These are phyloP conservation scores for Diplogelasinospora grovesii DNA, from an alignment of 495 filamentous ascomycete genomes.

Conservation along the genomic window DNA sequence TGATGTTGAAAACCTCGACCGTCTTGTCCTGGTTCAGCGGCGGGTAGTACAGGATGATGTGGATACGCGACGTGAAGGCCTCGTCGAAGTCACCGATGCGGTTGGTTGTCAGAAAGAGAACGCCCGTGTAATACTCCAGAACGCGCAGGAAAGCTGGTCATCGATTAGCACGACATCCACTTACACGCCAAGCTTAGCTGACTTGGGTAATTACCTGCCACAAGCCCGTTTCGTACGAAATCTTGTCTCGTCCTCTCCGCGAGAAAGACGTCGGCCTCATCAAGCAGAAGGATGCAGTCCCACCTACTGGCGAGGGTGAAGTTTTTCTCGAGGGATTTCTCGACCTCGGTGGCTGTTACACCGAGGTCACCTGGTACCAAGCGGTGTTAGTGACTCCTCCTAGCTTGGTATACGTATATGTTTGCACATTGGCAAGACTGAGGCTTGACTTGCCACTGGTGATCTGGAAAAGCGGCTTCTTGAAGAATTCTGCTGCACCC, in stretches of 20 bases:
- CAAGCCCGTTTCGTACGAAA: conserved; percentile 42
- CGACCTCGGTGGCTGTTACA: conserved; percentile 27
- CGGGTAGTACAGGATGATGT: conserved; percentile 41
- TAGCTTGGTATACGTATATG: too few relatives aligned
- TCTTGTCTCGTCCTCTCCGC: conserved; percentile 30
- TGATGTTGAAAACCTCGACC: conserved; percentile 8
- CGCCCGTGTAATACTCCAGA: conserved; percentile 42
- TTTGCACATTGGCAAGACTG: too few relatives aligned
- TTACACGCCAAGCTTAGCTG: conserved; percentile 42
- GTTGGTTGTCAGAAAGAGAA: conserved; percentile 45
- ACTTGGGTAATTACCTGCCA: conserved; percentile 37
- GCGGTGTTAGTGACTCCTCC: too few relatives aligned
- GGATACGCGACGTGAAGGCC: conserved; percentile 43
- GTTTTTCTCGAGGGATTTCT: conserved; percentile 29
- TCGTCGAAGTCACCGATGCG: conserved; percentile 33
- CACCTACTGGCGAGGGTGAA: conserved; percentile 35
- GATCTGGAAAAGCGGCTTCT: conserved; percentile 23
- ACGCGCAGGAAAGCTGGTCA: conserved; percentile 39
- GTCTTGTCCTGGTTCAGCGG: conserved; percentile 1
- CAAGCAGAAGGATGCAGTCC: conserved; percentile 45
- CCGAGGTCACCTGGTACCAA: conserved; percentile 30
- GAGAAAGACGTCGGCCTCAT: conserved; percentile 54
- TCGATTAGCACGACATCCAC: conserved; percentile 35
- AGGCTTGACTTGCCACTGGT: conserved; percentile 19
- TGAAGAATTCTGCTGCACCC: conserved; percentile 21